Evolutionary conservation across 129 eudicot genomes (phyloP), one percentile per base, ranked within the genome.

Genomic region (Calendula officinalis): DNA sequence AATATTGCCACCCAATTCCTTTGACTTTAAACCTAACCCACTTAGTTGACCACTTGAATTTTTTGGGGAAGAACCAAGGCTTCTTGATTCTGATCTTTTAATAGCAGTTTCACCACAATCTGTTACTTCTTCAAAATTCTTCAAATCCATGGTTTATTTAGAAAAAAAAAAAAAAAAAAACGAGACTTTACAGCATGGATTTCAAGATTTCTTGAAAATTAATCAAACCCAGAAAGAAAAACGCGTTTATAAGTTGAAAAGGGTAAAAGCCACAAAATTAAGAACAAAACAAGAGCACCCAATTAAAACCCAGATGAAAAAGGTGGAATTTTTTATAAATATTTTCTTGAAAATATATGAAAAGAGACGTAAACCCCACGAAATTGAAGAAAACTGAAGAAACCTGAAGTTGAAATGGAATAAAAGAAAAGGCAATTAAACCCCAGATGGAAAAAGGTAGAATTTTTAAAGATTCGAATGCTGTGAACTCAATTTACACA

Each of bases 1-100:
- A 15, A 70, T 46, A 51, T 70, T 76, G 30, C 30, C 30, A 10
- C 83, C 80, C 66, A 79, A 71, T 66, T 80, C 90, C 66, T 77
- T 78, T 34, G 62, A 63, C 67, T 80, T 79, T 33, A 69, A 56
- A 43, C 80, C 87, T 35, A 72, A 48, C 4, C 69, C 69, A 62
- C 76, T 50, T 10, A 71, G 52, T 73, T 73, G 72, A 73, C 78
- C 75, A 50, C 66, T 60, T 6, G 74, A 47, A 47, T 71, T 48
- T 16, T 66, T 74, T 3, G 78, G 78, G 10, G 78, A 74, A 56
- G 78, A 74, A 48, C 73, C 78, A 16, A 74, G 38, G 52, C 78
- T 74, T 57, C 73, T 74, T 37, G 78, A 74, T 74, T 74, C 78
- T 49, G 73, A 50, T 48, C n/a, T 66, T 44, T 56, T 74, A 33